Percentiles rank a stretch among this genome's conserved stretches.
phyloP scores from a whole-genome alignment of 2,329 filamentous ascomycete species.

The Tolypocladium cylindrosporum region DNA sequence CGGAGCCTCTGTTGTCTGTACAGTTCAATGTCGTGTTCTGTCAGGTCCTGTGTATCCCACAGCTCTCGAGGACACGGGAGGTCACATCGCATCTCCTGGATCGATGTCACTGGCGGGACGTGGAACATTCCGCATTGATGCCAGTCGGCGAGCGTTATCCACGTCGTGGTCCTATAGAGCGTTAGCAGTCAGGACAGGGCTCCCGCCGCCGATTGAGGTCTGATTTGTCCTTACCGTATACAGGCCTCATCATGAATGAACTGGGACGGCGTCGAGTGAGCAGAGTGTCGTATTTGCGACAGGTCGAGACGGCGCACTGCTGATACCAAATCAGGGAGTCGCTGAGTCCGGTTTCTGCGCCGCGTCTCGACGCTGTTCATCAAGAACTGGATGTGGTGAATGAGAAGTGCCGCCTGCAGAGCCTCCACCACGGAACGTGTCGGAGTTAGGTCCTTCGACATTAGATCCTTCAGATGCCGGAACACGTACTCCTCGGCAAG shows the following conservation, averaged over 20 bases:
- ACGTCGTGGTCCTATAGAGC: slow-evolving; percentile 10
- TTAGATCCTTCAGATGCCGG: neutral
- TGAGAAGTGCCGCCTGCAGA: slow-evolving; percentile 14
- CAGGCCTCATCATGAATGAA: neutral
- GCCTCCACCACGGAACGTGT: slow-evolving; percentile 7
- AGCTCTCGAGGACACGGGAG: slow-evolving; percentile 12
- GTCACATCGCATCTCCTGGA: slow-evolving; percentile 13
- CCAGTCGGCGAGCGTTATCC: slow-evolving; percentile 15
- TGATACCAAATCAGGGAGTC: slow-evolving; percentile 11
- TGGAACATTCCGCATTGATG: slow-evolving; percentile 16
- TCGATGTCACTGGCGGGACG: slow-evolving; percentile 9
- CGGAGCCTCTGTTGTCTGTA: neutral
- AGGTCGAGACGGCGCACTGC: slow-evolving; percentile 2
- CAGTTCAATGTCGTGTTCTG: slow-evolving; percentile 7
- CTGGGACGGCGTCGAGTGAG: neutral
- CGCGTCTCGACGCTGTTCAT: slow-evolving; percentile 8
- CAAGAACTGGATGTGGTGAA: slow-evolving; percentile 11
- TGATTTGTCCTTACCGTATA: neutral
- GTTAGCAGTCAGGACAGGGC: neutral
- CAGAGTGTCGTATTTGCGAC: neutral
- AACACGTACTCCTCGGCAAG: slow-evolving; percentile 1
- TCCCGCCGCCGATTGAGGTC: neutral
- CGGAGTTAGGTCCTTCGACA: neutral
- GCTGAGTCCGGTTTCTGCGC: slow-evolving; percentile 5
- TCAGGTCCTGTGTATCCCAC: slow-evolving; percentile 12